These are phyloP conservation scores for Tuber magnatum DNA, from an alignment of 495 filamentous ascomycete genomes.

Conservation along the genomic window DNA sequence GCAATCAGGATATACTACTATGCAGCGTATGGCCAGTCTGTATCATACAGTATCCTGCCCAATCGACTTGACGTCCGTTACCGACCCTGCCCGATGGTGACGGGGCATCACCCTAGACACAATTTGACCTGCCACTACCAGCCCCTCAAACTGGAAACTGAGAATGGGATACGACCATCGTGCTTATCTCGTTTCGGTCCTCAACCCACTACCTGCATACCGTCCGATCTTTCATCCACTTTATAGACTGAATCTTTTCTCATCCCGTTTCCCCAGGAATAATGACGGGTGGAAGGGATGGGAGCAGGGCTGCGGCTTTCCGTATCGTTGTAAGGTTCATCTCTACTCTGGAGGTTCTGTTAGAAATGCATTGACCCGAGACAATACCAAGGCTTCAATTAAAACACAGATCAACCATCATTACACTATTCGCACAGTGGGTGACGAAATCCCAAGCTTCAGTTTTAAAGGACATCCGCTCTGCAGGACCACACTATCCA, in stretches of 20 bases:
- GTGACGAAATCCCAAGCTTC: not conserved
- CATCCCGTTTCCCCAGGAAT: not conserved
- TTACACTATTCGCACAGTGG: not conserved
- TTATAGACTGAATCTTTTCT: not conserved
- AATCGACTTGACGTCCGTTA: not conserved
- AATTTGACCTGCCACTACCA: not conserved
- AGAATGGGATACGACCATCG: not conserved
- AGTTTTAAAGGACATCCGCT: not conserved
- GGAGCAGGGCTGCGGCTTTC: not conserved
- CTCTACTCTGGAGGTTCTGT: conserved; percentile 2
- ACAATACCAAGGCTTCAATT: not conserved
- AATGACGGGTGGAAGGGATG: not conserved
- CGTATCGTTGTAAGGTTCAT: not conserved
- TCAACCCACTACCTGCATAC: conserved; percentile 2
- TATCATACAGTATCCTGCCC: not conserved
- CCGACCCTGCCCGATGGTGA: conserved; percentile 1
- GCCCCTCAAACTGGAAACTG: not conserved
- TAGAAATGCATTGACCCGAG: conserved; percentile 4
- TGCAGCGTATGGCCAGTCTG: conserved; percentile 1
- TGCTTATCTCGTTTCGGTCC: not conserved
- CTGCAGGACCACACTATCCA: not conserved
- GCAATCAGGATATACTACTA: conserved; percentile 1
- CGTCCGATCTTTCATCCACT: not conserved
- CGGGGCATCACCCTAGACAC: not conserved
- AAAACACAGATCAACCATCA: not conserved